Percentiles rank a stretch among this genome's conserved stretches.
Evolutionary conservation across 805 yeast species (phyloP).

Genomic region (Suhomyces vadensis): DNA sequence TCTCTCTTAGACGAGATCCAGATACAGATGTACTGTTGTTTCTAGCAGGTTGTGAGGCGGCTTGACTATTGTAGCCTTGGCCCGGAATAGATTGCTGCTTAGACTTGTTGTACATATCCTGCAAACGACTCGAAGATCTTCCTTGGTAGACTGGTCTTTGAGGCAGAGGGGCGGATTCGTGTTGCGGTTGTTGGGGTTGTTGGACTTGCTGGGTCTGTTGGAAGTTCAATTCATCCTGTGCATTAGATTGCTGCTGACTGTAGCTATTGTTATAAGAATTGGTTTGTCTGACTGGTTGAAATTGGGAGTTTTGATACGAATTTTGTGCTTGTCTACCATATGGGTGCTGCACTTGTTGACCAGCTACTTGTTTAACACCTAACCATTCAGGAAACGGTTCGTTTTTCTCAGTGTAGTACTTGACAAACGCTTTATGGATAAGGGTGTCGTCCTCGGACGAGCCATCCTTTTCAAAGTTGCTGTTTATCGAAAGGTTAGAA

Average conservation of each 20-base stretch:
- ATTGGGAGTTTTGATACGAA: slow-evolving; percentile 14
- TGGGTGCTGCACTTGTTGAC: slow-evolving; percentile 10
- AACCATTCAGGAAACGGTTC: slow-evolving; percentile 48
- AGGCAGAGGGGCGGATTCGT: background rate
- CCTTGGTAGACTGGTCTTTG: slow-evolving; percentile 22
- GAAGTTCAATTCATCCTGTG: slow-evolving; percentile 15
- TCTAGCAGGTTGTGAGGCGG: slow-evolving; percentile 19
- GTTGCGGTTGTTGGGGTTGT: slow-evolving; percentile 11
- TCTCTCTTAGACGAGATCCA: slow-evolving; percentile 27
- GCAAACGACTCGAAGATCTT: slow-evolving; percentile 35
- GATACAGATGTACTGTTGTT: slow-evolving; percentile 28
- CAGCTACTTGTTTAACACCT: slow-evolving; percentile 26
- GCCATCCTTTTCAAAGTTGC: slow-evolving; percentile 39
- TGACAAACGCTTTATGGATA: slow-evolving; percentile 45
- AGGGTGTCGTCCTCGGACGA: slow-evolving; percentile 38
- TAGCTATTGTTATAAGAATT: slow-evolving; percentile 12
- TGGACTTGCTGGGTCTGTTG: slow-evolving; percentile 13
- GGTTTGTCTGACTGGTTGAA: slow-evolving; percentile 14
- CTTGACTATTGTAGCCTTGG: slow-evolving; percentile 26
- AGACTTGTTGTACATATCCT: slow-evolving; percentile 42
- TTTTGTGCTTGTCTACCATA: slow-evolving; percentile 2
- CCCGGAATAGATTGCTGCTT: slow-evolving; percentile 40
- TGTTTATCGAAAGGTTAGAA: slow-evolving; percentile 35
- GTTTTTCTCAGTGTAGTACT: slow-evolving; percentile 32
- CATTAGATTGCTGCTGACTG: slow-evolving; percentile 9